A percentile compares a stretch with the other conserved stretches of the same genome.
phyloP scores from a whole-genome alignment of 2,329 filamentous ascomycete genomes.

The Clonostachys byssicola region DNA sequence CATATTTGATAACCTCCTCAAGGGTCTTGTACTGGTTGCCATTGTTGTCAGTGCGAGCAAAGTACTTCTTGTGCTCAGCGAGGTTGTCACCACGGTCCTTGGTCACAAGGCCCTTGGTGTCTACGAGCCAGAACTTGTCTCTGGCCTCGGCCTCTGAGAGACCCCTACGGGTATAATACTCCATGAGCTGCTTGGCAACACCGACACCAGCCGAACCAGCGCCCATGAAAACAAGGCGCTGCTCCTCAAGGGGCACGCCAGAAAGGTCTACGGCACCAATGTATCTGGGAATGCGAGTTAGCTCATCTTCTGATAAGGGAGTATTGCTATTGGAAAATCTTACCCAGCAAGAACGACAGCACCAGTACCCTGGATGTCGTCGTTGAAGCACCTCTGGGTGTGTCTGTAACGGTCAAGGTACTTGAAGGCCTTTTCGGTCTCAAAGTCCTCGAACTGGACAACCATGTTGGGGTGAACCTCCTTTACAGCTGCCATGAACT shows the following conservation, averaged over 20 bases:
- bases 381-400: constrained; percentile 94
- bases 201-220: constrained; percentile 94
- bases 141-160: constrained; percentile 83
- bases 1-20: constrained; percentile 88
- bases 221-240: constrained; percentile 93
- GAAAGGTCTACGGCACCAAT: constrained; percentile 78
- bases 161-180: constrained; percentile 92
- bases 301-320: constrained; percentile 24
- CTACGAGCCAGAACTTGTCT: constrained; percentile 94
- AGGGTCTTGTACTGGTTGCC: constrained; percentile 73
- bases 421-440: constrained; percentile 86
- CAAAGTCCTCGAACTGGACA: constrained; percentile 97
- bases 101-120: constrained; percentile 94
- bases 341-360: constrained; percentile 87
- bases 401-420: constrained; percentile 87
- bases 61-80: constrained; percentile 81
- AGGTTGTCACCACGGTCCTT: constrained; percentile 89
- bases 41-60: constrained; percentile 60
- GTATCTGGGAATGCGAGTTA: constrained; percentile 55
- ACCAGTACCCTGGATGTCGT: constrained; percentile 96
- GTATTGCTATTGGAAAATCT: constrained; percentile 15
- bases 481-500: constrained; percentile 89
- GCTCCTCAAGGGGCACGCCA: constrained; percentile 79
- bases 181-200: constrained; percentile 95
- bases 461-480: constrained; percentile 66